phyloP scores from a whole-genome alignment of 2,329 filamentous ascomycete species.

The Microsporum canis region DNA sequence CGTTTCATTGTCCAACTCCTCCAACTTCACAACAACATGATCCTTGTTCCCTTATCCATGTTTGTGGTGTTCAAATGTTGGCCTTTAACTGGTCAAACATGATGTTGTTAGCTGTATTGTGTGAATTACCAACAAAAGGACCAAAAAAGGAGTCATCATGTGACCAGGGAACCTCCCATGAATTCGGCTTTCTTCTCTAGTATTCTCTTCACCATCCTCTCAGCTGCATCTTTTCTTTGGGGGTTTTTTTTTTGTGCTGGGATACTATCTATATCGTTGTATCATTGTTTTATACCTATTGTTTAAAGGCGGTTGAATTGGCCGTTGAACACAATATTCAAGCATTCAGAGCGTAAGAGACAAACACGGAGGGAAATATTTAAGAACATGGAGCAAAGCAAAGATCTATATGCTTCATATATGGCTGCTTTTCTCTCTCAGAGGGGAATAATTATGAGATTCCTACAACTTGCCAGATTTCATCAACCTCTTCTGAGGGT shows the following conservation, averaged over 20 bases:
- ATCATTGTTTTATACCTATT: not conserved
- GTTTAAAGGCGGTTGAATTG: not conserved
- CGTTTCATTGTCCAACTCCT: not conserved
- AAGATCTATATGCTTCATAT: not conserved
- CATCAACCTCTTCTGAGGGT: no score
- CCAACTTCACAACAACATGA: not conserved
- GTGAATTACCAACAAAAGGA: not conserved
- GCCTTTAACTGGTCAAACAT: not conserved
- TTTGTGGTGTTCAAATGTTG: not conserved
- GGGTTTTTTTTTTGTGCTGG: not conserved
- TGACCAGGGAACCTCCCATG: not conserved
- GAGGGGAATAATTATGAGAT: not conserved
- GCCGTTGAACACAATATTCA: not conserved
- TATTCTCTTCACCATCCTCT: not conserved
- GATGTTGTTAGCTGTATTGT: not conserved
- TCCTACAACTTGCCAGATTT: not conserved
- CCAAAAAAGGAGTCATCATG: not conserved
- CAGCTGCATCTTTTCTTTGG: not conserved
- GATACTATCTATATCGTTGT: not conserved
- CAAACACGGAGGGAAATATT: not conserved
- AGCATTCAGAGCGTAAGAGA: not conserved
- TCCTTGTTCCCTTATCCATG: not conserved
- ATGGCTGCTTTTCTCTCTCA: not conserved
- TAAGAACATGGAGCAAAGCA: not conserved
- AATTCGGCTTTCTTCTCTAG: not conserved